Percentiles rank a stretch among this genome's conserved stretches.
Evolutionary conservation across 2,329 filamentous ascomycete species (phyloP).

Genomic region (Colletotrichum brevisporum): DNA sequence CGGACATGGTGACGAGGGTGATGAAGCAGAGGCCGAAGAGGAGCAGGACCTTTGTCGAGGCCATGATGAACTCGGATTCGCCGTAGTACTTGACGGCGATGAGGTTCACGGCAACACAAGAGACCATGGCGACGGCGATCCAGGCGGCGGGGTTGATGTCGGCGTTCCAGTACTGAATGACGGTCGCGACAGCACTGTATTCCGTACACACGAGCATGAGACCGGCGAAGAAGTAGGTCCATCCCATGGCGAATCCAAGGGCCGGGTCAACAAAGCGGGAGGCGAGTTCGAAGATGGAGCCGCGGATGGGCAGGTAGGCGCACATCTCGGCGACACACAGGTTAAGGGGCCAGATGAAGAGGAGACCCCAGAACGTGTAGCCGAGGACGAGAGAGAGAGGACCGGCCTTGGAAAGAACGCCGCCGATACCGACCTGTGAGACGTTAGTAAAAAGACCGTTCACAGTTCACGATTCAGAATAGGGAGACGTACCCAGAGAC

Average conservation of each 20-base stretch:
- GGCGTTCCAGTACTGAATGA: constrained; percentile 60
- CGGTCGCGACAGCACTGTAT: constrained; percentile 59
- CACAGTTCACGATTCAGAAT: not conserved
- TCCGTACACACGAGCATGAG: constrained; percentile 62
- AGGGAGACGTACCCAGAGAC: constrained; percentile 54
- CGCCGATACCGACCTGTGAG: constrained; percentile 56
- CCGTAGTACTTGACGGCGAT: constrained; percentile 61
- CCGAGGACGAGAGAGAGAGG: constrained; percentile 60
- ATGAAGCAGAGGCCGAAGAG: constrained; percentile 70
- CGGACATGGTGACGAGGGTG: constrained; percentile 78
- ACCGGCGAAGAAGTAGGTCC: constrained; percentile 61
- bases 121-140: constrained; percentile 61
- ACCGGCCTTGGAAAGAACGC: constrained; percentile 57
- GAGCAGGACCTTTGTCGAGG: constrained; percentile 66
- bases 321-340: constrained; percentile 70
- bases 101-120: constrained; percentile 63
- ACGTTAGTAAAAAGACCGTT: not conserved
- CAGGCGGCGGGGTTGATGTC: constrained; percentile 62
- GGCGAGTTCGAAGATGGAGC: constrained; percentile 69
- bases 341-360: constrained; percentile 61
- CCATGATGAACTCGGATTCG: constrained; percentile 67
- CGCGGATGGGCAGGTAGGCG: constrained; percentile 67
- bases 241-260: constrained; percentile 69
- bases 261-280: constrained; percentile 69
- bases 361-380: constrained; percentile 60